phyloP scores from a whole-genome alignment of 192 early-diverging fungal genomes.

The Coemansia sp. region DNA sequence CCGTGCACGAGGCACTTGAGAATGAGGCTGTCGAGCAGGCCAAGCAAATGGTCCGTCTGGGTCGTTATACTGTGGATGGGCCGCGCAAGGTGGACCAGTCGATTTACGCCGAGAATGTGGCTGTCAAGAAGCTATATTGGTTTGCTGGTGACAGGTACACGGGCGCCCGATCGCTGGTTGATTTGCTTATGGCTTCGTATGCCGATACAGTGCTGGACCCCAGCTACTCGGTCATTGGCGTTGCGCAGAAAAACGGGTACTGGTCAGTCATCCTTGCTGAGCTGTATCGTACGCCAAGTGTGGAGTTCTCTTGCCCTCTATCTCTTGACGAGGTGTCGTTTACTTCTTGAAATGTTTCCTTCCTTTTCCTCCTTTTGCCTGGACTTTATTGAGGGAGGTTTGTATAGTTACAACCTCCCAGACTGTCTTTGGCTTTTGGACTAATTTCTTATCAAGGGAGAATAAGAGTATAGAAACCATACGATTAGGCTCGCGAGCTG shows the following conservation, averaged over 20 bases:
- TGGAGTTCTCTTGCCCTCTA: conserved; percentile 24
- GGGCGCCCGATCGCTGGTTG: conserved; percentile 5
- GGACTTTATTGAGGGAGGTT: background rate
- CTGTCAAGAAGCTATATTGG: conserved; percentile 42
- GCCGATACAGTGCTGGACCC: conserved; percentile 19
- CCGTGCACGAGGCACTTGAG: conserved; percentile 26
- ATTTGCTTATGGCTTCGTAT: conserved; percentile 31
- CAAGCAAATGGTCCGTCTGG: conserved; percentile 34
- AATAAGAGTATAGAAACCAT: too few species aligned
- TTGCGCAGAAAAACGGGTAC: conserved; percentile 46
- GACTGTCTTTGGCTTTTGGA: too few species aligned
- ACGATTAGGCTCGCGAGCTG: too few species aligned
- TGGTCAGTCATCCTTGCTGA: conserved; percentile 49
- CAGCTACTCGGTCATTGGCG: conserved; percentile 35
- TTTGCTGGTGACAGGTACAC: conserved; percentile 40
- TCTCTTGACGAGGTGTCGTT: conserved; percentile 27
- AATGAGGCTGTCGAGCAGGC: conserved; percentile 41
- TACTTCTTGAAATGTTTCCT: conserved; percentile 14
- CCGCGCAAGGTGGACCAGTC: conserved; percentile 46
- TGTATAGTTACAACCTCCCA: too few species aligned
- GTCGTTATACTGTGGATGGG: conserved; percentile 38
- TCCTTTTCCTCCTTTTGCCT: background rate
- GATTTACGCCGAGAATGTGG: conserved; percentile 25
- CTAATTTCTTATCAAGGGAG: too few species aligned
- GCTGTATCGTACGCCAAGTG: conserved; percentile 8